Evolutionary conservation across 2,329 filamentous ascomycete genomes (phyloP), one percentile per base, ranked within the genome.

Genomic region (Bipolaris cookei): DNA sequence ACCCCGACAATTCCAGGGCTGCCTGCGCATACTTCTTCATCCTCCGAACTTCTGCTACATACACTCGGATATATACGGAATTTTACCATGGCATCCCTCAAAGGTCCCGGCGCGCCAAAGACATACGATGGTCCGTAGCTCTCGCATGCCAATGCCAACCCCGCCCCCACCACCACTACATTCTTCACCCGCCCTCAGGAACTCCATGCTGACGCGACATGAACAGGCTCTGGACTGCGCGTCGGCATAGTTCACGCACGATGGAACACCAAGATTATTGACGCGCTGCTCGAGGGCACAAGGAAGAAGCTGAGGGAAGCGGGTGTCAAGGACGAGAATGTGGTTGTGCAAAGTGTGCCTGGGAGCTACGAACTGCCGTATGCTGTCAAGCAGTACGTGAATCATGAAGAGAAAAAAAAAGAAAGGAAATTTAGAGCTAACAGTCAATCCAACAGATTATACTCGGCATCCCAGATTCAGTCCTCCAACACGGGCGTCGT

Each of bases 191-290:
- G 16, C 45, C 21, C 45, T 35, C 3, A 13, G 45, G 23, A 34
- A 11, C 14, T 37, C 46, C 34, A 35, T 18, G 21, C 47, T 66
- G 54, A 66, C 58, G 45, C 3, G 38, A 18, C 13, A 20, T n/a
- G 11, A 14, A 5, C 48, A 82, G 80, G 81, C 65, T 79, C 79
- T 8, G 83, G 82, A 71, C 86, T 99, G 63, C 91, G 95, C 74
- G 89, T 99, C 75, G 94, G 90, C 74, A 98, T 99, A 74, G 86
- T 99, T 57, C 95, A 98, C 80, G 94, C 94, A 57, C 88, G 95
- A 71, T 99, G 95, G 95, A 99, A 99, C 81, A 84, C 84, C 64
- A 85, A 84, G 65, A 91, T 99, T 75, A 97, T 98, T 78, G 88
- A 90, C 57, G 88, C 92, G 51, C 87, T 99, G 55, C 84, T 99